Base-by-base conservation (phyloP, 306 rosid species). In the Vigna hirtella region DNA sequence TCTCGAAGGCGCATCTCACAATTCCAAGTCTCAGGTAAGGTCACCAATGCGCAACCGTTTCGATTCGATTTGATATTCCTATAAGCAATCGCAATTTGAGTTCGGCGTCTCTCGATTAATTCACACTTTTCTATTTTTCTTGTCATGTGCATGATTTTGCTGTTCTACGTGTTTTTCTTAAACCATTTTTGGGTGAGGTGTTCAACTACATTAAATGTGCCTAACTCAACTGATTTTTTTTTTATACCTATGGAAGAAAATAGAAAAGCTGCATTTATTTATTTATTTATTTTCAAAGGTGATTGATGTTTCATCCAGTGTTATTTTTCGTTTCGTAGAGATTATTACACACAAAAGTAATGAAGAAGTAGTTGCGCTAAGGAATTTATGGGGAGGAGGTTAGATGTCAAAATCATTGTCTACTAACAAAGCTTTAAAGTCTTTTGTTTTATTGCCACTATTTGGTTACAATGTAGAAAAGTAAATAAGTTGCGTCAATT, bases 11-110 rank as follows among this genome's bases (percentile, higher is more conserved):
- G 66, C 20, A 4, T 79, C 81, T 12, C 30, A 70, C n/a, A 73
- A 81, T 73, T 81, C 85, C 36, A 62, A 53, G n/a, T 61, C 66
- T 32, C 74, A 67, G 86, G 89, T 86, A 76, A 55, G 53, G n/a
- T 57, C 28, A 18, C 2, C 59, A 53, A 53, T 62, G 63, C 16
- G 72, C 62, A 49, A 17, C 30, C 11, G 10, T 51, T 75, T 75
- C 70, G 40, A 49, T 64, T 40, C 0, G 1, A 6, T 18, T 20
- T 20, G 22, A 20, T 20, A 40, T 74, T 69, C 9, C 47, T 6
- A 15, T 4, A 36, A 10, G n/a, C 20, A 58, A 16, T 13, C 55
- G 10, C 28, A 15, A 74, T 18, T 34, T 18, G 40, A 36, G 74
- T 47, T 73, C 2, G 45, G 61, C 67, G 49, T 55, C 30, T 47